phyloP scores from a whole-genome alignment of 495 filamentous ascomycete species.

The Podospora conica region DNA sequence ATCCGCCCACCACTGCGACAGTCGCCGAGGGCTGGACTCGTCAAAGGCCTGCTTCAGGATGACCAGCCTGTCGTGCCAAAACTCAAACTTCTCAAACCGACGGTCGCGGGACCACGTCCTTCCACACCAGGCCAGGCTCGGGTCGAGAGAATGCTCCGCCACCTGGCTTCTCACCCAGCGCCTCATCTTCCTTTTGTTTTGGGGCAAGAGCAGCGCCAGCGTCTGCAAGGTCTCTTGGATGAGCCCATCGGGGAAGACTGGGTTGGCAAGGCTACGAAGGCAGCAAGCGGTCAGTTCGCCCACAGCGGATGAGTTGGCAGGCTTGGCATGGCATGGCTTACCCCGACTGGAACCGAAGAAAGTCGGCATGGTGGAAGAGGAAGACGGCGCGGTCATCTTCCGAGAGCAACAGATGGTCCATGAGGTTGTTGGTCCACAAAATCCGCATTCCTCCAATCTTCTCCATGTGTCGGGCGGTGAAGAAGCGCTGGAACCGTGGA shows the following conservation, averaged over 20 bases:
- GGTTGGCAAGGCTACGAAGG: no score
- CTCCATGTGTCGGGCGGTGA: conserved; percentile 11
- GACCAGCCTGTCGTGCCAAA: conserved; percentile 47
- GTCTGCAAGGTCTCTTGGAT: conserved; percentile 41
- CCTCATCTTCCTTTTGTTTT: conserved; percentile 18
- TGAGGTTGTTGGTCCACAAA: conserved; percentile 35
- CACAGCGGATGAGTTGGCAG: no score
- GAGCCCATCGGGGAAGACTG: conserved; percentile 30
- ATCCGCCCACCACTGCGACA: conserved; percentile 49
- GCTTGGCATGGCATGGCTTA: not conserved
- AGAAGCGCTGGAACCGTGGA: conserved; percentile 8
- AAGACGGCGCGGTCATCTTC: conserved; percentile 33
- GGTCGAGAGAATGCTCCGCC: not conserved
- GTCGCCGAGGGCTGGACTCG: conserved; percentile 37
- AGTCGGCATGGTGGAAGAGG: conserved; percentile 39
- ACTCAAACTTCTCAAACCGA: conserved; percentile 38
- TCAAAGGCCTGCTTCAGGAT: conserved; percentile 49
- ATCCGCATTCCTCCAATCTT: conserved; percentile 34
- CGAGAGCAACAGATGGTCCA: conserved; percentile 35
- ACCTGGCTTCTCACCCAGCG: conserved; percentile 12
- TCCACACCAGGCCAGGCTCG: not conserved
- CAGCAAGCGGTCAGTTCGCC: no score
- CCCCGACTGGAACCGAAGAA: conserved; percentile 21
- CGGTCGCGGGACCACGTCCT: conserved; percentile 28
- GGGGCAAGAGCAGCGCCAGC: conserved; percentile 40